Evolutionary conservation across 2,329 filamentous ascomycete genomes (phyloP).

Genomic region (Colletotrichum acutatum): DNA sequence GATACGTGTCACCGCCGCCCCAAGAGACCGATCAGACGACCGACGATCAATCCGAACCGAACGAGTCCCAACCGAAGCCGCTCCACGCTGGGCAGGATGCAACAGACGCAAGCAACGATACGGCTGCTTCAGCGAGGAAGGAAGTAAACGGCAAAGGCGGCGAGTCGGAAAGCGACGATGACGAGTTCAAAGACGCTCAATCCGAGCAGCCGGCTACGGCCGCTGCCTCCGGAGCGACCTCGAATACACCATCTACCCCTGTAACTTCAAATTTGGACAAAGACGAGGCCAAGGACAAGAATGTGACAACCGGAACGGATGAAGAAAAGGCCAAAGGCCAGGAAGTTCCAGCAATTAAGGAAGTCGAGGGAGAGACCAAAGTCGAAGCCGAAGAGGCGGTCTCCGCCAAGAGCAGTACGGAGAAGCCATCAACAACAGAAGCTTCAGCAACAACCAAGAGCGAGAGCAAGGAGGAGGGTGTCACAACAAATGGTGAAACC

Average conservation of each 20-base stretch:
- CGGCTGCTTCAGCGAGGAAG: constrained; percentile 22
- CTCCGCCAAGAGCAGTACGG: background rate
- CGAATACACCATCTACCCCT: constrained; percentile 25
- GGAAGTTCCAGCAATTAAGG: background rate
- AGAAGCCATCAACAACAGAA: background rate
- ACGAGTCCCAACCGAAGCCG: constrained; percentile 10
- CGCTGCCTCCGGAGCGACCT: constrained; percentile 20
- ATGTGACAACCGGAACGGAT: constrained; percentile 1
- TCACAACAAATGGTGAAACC: background rate
- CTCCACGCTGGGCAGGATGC: constrained; percentile 25
- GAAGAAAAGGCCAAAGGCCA: constrained; percentile 11
- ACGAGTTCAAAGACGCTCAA: constrained; percentile 42
- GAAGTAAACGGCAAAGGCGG: constrained; percentile 16
- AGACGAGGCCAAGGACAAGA: constrained; percentile 11
- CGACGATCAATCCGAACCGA: constrained; percentile 11
- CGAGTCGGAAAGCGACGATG: constrained; percentile 42
- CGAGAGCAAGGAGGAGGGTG: background rate
- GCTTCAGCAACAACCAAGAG: background rate
- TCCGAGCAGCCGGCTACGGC: constrained; percentile 33
- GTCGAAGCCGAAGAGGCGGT: background rate
- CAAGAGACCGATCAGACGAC: constrained; percentile 29
- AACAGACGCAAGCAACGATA: constrained; percentile 9
- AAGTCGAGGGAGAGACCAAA: background rate
- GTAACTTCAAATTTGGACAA: constrained; percentile 25
- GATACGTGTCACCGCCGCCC: constrained; percentile 50